Base-by-base conservation (phyloP, 768 basidiomycete species). In the Trametopsis cervina region DNA sequence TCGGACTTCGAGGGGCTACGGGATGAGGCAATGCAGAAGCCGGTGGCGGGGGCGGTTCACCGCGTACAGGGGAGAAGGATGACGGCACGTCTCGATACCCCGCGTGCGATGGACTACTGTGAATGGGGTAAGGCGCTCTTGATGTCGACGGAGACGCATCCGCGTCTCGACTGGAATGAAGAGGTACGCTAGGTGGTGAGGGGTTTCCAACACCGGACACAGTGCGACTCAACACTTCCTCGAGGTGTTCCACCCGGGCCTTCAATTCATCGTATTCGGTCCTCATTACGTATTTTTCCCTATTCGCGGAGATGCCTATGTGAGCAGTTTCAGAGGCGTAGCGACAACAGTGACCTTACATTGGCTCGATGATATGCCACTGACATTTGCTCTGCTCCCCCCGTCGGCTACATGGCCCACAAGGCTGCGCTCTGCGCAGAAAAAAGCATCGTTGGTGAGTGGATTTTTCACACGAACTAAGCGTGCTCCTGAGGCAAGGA, bases 291-390 rank as follows among this genome's bases (percentile, higher is more conserved):
- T 87, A 88, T 66, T 88, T 89, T 64, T 89, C 88, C 52, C 83
- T 85, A 26, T 36, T 45, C 44, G 18, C 29, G 27, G 38, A 57
- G 23, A 49, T 36, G 40, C 22, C 44, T 39, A 38, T 35, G 40
- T n/a, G 36, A 24, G 17, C 36, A 24, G 43, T 23, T 29, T 36
- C 38, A 24, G 39, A 43, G 18, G 51, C 21, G 42, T 7, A 42
- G 27, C 18, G 21, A 47, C 45, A 46, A 29, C 46, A 39, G 33
- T 40, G 46, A 42, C 70, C 85, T 67, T 70, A 90, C 83, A 83
- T 76, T 35, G 87, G 83, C 65, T 90, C 88, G 44, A 89, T 73
- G 49, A 84, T 77, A 62, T 83, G 79, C 89, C 89, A 92, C 58
- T 85, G 81, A 61, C 89, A 91, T 62, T 82, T 85, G 43, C 71